A percentile compares a stretch with the other conserved stretches of the same genome.
Evolutionary conservation across 2,329 filamentous ascomycete species (phyloP).

Genomic region (Apiospora marii): DNA sequence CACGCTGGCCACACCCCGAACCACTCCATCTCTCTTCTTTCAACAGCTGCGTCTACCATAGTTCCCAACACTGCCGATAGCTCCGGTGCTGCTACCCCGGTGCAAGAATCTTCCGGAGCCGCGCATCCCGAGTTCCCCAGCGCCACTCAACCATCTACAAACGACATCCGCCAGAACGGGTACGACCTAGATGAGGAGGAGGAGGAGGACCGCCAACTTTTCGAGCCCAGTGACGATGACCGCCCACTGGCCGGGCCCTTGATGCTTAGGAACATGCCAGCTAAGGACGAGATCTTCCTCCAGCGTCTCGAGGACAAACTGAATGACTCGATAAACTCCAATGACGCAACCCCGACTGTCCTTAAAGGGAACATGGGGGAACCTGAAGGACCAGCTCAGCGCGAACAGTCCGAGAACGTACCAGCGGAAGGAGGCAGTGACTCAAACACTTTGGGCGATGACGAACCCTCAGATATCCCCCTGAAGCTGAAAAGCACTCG

Average conservation of each 20-base stretch:
- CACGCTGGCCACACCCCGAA: slow-evolving; percentile 70
- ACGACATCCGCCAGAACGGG: slow-evolving; percentile 4
- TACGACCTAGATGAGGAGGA: slow-evolving; percentile 27
- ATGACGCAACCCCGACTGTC: slow-evolving; percentile 55
- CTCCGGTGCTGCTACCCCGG: slow-evolving; percentile 48
- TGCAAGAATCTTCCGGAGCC: slow-evolving; percentile 26
- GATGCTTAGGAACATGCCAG: slow-evolving; percentile 63
- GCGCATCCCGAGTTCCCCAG: slow-evolving; percentile 31
- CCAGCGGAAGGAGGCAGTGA: slow-evolving; percentile 6
- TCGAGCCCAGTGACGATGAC: slow-evolving; percentile 54
- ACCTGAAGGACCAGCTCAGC: neutral
- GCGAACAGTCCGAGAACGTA: neutral
- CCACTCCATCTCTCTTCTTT: slow-evolving; percentile 60
- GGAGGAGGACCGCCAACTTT: slow-evolving; percentile 36
- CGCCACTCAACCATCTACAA: neutral
- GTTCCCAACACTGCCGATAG: slow-evolving; percentile 49
- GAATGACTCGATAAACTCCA: slow-evolving; percentile 55
- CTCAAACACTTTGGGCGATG: slow-evolving; percentile 6
- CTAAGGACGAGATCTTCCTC: slow-evolving; percentile 63
- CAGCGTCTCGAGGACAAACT: slow-evolving; percentile 59
- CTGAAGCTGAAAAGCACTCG: slow-evolving; percentile 27
- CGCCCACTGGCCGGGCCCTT: slow-evolving; percentile 58
- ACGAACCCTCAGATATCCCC: slow-evolving; percentile 25
- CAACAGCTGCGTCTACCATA: slow-evolving; percentile 52
- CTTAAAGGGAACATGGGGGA: slow-evolving; percentile 30